Evolutionary conservation across 768 basidiomycete species (phyloP).

Genomic region (Boletus speciosus): DNA sequence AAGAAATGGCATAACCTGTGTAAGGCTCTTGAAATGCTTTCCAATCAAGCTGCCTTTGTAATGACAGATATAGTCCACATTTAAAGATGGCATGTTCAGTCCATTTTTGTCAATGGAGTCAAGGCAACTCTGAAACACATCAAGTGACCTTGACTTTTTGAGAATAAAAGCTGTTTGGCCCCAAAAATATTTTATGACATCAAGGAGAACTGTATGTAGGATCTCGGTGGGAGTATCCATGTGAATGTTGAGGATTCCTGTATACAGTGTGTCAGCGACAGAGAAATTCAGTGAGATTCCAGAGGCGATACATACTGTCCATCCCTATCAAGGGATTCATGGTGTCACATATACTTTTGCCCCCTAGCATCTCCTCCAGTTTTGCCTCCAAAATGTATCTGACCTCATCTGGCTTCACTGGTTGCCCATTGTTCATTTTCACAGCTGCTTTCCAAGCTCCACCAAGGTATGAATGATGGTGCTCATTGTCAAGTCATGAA

Average conservation of each 20-base stretch:
- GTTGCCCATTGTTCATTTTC: not conserved
- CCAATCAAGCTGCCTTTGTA: conserved; percentile 24
- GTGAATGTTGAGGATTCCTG: conserved; percentile 5
- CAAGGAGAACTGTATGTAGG: conserved; percentile 33
- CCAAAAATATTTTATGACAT: conserved; percentile 35
- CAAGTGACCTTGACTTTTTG: conserved; percentile 18
- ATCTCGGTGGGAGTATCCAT: conserved; percentile 33
- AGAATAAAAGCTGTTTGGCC: conserved; percentile 18
- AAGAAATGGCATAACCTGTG: conserved; percentile 30
- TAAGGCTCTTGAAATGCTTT: conserved; percentile 31
- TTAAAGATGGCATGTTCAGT: no score
- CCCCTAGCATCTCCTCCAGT: not conserved
- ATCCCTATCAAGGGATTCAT: no score
- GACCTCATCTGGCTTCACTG: not conserved
- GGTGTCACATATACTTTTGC: not conserved
- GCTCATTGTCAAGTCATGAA: not conserved
- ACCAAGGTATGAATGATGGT: not conserved
- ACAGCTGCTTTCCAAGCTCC: conserved; percentile 6
- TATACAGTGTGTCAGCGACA: no score
- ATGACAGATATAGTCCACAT: no score
- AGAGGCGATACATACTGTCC: not conserved
- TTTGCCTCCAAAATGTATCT: not conserved
- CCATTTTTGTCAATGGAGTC: no score
- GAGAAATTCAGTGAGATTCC: no score
- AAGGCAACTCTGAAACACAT: conserved; percentile 14